These are phyloP conservation scores for Coemansia sp. DNA, from an alignment of 192 early-diverging fungal genomes.

Conservation along the genomic window DNA sequence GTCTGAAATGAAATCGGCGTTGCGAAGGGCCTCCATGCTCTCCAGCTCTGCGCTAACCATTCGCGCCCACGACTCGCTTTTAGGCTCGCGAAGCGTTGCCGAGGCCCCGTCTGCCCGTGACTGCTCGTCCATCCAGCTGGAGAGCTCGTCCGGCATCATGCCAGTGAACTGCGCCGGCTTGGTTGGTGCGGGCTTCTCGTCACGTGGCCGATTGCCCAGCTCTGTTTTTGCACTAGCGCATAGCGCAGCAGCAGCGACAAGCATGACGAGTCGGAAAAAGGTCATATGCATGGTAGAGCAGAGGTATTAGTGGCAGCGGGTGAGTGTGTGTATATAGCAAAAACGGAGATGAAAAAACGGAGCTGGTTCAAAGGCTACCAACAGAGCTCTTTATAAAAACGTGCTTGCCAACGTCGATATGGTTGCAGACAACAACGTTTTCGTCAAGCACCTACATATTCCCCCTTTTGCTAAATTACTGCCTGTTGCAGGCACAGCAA, in stretches of 20 bases:
- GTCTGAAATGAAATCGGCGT: conserved; percentile 34
- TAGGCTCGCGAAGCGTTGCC: not conserved
- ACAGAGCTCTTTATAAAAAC: not conserved
- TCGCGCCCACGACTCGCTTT: conserved; percentile 1
- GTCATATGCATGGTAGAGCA: not conserved
- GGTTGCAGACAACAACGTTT: not conserved
- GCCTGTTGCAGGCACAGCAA: not conserved
- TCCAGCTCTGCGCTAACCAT: conserved; percentile 3
- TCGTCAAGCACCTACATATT: not conserved
- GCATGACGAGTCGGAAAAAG: not conserved
- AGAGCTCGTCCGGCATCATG: conserved; percentile 41
- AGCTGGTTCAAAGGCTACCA: not conserved
- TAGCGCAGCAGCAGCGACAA: not conserved
- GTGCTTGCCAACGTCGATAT: not conserved
- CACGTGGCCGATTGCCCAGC: not conserved
- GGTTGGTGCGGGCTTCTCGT: not conserved
- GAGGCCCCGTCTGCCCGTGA: conserved; percentile 6
- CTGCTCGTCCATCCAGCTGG: conserved; percentile 18
- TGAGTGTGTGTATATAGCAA: not conserved
- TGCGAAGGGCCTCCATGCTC: conserved; percentile 25
- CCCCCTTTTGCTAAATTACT: not conserved
- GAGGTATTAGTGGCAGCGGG: not conserved
- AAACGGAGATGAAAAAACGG: not conserved
- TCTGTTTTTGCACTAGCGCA: not conserved
- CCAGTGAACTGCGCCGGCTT: conserved; percentile 21